Evolutionary conservation across 2,329 filamentous ascomycete species (phyloP), one percentile per base, ranked within the genome.

Genomic region (Colletotrichum kahawae): DNA sequence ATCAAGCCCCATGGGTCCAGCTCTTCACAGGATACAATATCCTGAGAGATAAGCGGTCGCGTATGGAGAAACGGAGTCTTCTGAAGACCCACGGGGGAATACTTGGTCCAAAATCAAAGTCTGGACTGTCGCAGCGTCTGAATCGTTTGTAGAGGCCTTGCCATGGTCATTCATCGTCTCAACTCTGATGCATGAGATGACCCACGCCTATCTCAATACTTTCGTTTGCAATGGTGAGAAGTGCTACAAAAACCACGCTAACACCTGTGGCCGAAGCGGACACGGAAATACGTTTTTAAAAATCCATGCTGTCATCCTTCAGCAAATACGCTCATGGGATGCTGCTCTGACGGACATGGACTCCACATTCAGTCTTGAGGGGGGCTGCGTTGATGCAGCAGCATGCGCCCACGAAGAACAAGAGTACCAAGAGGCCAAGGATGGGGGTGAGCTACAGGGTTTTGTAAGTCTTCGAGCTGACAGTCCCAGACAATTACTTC

Each of bases 161-260:
- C n/a, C 33, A 7, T 71, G 75, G 54, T 7, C 10, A 5, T 2
- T 13, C 12, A 67, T 59, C 10, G 56, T 73, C 13, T 21, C 38
- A 31, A 74, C 70, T 5, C 62, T 77, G 7, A n/a, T 77, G 29
- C 75, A 77, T 31, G 76, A 77, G 51, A 75, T 75, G 64, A 67
- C 66, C 14, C 76, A 75, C 62, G 70, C 64, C 4, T 77, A 75
- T 18, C 21, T 77, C 14, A 7, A 4, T 1, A 5, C 67, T 3
- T 77, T 75, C 14, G 9, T 64, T 21, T 77, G 70, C 33, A 1
- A 2, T 4, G 27, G 48, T 16, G 29, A 16, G n/a, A 57, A 74
- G 18, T 71, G 74, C 36, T 2, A n/a, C 4, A 21, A 38, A 9
- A 59, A 72, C 38, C 4, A 36, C 1, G 14, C 66, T 16, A 75